Base-by-base conservation (phyloP, 2,329 filamentous ascomycete genomes). In the Botrytis hyacinthi region DNA sequence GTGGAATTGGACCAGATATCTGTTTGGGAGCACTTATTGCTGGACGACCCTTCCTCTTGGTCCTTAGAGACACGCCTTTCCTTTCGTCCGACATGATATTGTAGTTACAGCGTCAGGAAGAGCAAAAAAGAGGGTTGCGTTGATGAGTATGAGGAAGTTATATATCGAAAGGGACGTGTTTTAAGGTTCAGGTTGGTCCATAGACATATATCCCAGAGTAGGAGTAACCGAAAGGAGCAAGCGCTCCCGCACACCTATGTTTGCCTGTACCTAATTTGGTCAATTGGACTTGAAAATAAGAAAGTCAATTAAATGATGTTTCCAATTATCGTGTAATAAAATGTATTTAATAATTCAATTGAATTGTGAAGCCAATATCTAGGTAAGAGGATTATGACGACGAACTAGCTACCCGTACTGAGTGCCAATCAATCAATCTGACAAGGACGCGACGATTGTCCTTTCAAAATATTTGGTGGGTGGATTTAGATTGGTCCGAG, bases 1-100 rank as follows among this genome's bases (percentile, higher is more conserved):
- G 87, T 22, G 84, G 83, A 75, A 91, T 87, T 32, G 89, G 89
- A 46, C 83, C 86, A 6, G 89, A 91, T 77, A 91, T 91, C 80
- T 91, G 88, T 76, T 85, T 85, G 42, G 89, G 88, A 10, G 89
- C 87, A 80, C 88, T 90, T 80, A 91, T 91, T 73, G 84, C 83
- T 29, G 88, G 88, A n/a, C 89, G 87, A 63, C 82, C 84, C 80
- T 90, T 90, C 78, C 89, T 84, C 82, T 90, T 91, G 73, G 84
- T 90, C 57, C 90, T 86, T 73, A 92, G 85, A 73, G 90, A 91
- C 77, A 90, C 88, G 29, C 80, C 81, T 82, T 87, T 89, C 81
- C 85, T 86, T 77, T 86, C 85, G 78, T 91, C 88, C 22, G 88
- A 89, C 89, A 91, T 57, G 3, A 9, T 91, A 77, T 62, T 77